Evolutionary conservation across 2,329 filamentous ascomycete genomes (phyloP), one percentile per base, ranked within the genome.

Genomic region (Hymenoscyphus linearis): DNA sequence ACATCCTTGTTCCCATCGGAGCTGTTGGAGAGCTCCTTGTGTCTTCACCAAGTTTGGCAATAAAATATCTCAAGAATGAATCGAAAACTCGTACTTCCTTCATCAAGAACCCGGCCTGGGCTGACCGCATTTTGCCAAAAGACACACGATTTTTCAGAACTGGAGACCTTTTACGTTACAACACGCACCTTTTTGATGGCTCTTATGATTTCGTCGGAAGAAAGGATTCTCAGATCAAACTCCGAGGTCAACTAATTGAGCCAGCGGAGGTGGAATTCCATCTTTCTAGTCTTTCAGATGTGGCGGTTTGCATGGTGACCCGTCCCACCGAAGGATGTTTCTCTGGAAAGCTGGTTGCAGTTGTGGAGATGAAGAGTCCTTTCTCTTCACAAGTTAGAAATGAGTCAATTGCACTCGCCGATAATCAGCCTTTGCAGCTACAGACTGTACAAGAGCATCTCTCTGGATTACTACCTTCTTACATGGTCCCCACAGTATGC

Each of bases 61-160:
- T 60, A 10, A 62, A 62, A 2, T 69, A 69, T 27, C 52, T 69
- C 1, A 68, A 68, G 10, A 59, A 68, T 25, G n/a, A 53, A 7
- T 59, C 62, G 6, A 64, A 66, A 34, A 67, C 63, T 1, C 40
- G 37, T 2, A 25, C 35, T 44, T 44, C 55, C 1, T 68, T 68
- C 36, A 59, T 67, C 44, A 12, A 37, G 4, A 34, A 64, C 13
- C 63, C 65, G 3, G 52, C 12, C 3, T 67, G 9, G 65, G n/a
- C 37, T 18, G 16, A 44, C n/a, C 16, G 37, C 10, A 44, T 44
- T 44, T 16, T 44, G 4, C 37, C 16, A 18, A 22, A 44, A 18
- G 18, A 44, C 18, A 44, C 37, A 18, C 37, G 37, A n/a, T 22
- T 44, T 22, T 44, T 44, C n/a, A 44, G 18, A 18, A 44, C 37